phyloP scores from a whole-genome alignment of 2,329 filamentous ascomycete species.

The Escovopsis sp. region DNA sequence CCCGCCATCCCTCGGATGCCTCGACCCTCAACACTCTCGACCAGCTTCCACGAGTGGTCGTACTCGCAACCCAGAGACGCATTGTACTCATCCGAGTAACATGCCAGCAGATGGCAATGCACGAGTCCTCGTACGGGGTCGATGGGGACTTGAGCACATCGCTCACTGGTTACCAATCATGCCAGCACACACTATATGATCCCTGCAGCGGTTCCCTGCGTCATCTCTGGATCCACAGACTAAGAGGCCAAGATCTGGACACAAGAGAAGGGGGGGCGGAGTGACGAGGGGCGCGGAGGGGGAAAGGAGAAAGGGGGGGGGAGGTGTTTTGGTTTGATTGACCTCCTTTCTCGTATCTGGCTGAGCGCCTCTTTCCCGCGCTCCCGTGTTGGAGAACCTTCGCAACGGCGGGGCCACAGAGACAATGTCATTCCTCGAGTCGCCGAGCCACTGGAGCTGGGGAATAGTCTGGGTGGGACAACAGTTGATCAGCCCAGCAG shows the following conservation, averaged over 20 bases:
- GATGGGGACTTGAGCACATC: no score
- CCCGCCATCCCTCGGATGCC: no score
- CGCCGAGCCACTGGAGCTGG: neutral
- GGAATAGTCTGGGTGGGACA: no score
- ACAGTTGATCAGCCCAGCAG: neutral
- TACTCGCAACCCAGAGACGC: no score
- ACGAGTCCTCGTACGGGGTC: neutral
- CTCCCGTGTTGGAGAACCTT: neutral
- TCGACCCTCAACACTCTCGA: no score
- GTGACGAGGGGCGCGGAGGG: neutral
- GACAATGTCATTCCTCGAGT: neutral
- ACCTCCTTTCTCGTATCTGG: neutral
- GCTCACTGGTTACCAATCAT: no score
- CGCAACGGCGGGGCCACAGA: neutral
- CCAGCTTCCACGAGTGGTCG: no score
- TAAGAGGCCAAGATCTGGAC: neutral
- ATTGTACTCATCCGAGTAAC: no score
- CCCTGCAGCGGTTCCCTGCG: slow-evolving; percentile 7
- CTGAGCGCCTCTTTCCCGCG: neutral
- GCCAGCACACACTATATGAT: no score
- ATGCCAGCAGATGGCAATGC: neutral
- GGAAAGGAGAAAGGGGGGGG: neutral
- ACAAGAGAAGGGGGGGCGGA: neutral
- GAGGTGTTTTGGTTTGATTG: neutral
- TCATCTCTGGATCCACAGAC: slow-evolving; percentile 6